Percentiles rank a stretch among this genome's conserved stretches.
These are phyloP conservation scores for Seminavis robusta DNA, from an alignment of 108 stramenopile species.

Conservation along the genomic window DNA sequence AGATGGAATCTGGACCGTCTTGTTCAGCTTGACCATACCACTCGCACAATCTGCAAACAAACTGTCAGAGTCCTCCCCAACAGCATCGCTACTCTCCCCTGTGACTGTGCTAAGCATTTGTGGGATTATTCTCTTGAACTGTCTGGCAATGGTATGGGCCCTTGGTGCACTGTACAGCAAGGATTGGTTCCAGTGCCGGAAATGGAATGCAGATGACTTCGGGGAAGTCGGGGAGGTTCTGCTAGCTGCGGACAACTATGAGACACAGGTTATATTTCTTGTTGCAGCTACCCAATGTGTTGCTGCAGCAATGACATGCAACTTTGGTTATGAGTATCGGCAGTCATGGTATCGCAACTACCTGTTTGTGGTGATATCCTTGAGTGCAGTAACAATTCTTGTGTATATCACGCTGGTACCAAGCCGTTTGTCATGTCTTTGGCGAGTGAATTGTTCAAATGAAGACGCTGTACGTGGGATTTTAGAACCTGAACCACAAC, in stretches of 20 bases:
- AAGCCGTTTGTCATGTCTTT: conserved; percentile 43
- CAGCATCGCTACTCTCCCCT: conserved; percentile 57
- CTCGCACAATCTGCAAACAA: conserved; percentile 38
- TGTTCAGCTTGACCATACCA: conserved; percentile 57
- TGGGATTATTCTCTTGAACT: conserved; percentile 54
- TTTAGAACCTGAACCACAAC: conserved; percentile 6
- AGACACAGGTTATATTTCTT: conserved; percentile 49
- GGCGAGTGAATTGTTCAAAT: conserved; percentile 58
- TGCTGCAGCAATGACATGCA: conserved; percentile 47
- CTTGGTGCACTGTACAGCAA: conserved; percentile 37
- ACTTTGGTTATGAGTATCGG: conserved; percentile 52
- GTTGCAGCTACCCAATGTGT: conserved; percentile 57
- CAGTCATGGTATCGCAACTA: conserved; percentile 39
- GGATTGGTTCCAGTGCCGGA: conserved; percentile 66
- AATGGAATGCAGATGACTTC: conserved; percentile 46
- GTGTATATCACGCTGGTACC: conserved; percentile 28
- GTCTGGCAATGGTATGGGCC: conserved; percentile 37
- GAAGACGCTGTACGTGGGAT: conserved; percentile 33
- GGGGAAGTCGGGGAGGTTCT: conserved; percentile 16
- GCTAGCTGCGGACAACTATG: conserved; percentile 55
- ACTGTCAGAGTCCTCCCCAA: conserved; percentile 55
- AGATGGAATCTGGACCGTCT: conserved; percentile 58
- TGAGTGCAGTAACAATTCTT: conserved; percentile 21
- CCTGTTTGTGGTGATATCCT: conserved; percentile 34
- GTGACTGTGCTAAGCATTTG: conserved; percentile 43